These are phyloP conservation scores for Boletus vermiculosoides DNA, from an alignment of 768 basidiomycete genomes.

Conservation along the genomic window DNA sequence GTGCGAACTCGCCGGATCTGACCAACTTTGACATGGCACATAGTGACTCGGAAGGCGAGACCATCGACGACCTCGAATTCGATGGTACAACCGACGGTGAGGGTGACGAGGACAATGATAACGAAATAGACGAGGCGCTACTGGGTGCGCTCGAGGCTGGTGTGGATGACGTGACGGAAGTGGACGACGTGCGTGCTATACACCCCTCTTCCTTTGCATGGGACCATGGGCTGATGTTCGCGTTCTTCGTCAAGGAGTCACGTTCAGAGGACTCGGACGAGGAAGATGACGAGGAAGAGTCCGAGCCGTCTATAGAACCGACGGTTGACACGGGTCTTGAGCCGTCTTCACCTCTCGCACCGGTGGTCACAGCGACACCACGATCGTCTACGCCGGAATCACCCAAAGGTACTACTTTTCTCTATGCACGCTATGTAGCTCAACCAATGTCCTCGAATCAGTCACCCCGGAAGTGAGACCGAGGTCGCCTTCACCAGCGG, in stretches of 20 bases:
- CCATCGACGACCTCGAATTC: constrained; percentile 57
- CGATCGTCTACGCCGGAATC: constrained; percentile 32
- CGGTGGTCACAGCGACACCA: constrained; percentile 25
- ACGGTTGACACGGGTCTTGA: constrained; percentile 32
- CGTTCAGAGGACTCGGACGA: constrained; percentile 60
- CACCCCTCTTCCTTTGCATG: not conserved
- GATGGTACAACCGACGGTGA: constrained; percentile 45
- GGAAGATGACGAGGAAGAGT: constrained; percentile 50
- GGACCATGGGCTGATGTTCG: constrained; percentile 8
- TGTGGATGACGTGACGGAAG: constrained; percentile 66
- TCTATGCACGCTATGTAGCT: not conserved
- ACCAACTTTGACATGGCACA: constrained; percentile 40
- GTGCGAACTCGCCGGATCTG: constrained; percentile 29
- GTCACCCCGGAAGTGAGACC: constrained; percentile 28
- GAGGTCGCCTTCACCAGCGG: constrained; percentile 55
- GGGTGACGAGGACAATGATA: constrained; percentile 47
- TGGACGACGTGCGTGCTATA: constrained; percentile 58
- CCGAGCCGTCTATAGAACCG: constrained; percentile 38
- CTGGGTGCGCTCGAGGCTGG: constrained; percentile 56
- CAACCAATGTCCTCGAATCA: constrained; percentile 21
- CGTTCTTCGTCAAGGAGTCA: constrained; percentile 45
- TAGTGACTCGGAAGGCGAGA: constrained; percentile 66
- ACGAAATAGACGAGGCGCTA: constrained; percentile 57
- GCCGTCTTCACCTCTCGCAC: constrained; percentile 28
- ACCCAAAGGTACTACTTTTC: constrained; percentile 31